A percentile compares a stretch with the other conserved stretches of the same genome.
Conservation (phyloP, 345 rosid genomes). For the Brassica carinata region DNA sequence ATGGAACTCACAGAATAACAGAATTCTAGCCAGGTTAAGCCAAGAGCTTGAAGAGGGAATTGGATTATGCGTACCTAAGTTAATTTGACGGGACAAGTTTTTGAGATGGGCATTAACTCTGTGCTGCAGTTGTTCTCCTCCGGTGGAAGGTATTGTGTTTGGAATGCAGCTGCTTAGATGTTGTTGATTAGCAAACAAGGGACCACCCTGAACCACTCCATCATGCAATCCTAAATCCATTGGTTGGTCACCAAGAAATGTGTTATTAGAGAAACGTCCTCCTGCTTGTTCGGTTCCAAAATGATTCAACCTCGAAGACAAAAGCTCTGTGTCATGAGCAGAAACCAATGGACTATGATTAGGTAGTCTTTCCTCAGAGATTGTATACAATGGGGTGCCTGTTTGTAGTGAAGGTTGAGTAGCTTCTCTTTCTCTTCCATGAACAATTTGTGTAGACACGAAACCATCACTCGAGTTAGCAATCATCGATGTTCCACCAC, state of each 20-base stretch:
- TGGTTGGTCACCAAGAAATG: conserved; percentile 37
- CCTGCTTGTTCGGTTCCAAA: conserved; percentile 47
- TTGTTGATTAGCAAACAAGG: conserved; percentile 47
- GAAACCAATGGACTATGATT: conserved; percentile 46
- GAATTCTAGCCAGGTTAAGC: background rate
- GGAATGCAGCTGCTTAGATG: conserved; percentile 49
- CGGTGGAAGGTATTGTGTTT: conserved; percentile 44
- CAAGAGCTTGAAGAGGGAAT: conserved; percentile 14
- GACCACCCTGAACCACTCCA: conserved; percentile 44
- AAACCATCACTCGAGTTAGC: conserved; percentile 46
- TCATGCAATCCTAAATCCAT: conserved; percentile 56
- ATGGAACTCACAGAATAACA: background rate
- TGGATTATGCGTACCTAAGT: conserved; percentile 57
- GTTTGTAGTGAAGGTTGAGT: conserved; percentile 49
- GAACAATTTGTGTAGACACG: conserved; percentile 49
- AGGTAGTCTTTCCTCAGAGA: conserved; percentile 49
- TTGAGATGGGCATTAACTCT: conserved; percentile 72
- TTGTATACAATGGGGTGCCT: conserved; percentile 35
- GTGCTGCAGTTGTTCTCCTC: conserved; percentile 69
- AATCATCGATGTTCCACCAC: conserved; percentile 49
- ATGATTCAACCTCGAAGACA: conserved; percentile 46
- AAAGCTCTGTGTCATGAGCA: conserved; percentile 45
- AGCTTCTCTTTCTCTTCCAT: conserved; percentile 43
- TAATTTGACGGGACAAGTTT: conserved; percentile 58
- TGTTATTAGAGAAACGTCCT: conserved; percentile 36